Percentiles rank a stretch among this genome's conserved stretches.
Conservation (phyloP, 192 early-diverging fungal species). For the Phycomyces blakesleeanus region DNA sequence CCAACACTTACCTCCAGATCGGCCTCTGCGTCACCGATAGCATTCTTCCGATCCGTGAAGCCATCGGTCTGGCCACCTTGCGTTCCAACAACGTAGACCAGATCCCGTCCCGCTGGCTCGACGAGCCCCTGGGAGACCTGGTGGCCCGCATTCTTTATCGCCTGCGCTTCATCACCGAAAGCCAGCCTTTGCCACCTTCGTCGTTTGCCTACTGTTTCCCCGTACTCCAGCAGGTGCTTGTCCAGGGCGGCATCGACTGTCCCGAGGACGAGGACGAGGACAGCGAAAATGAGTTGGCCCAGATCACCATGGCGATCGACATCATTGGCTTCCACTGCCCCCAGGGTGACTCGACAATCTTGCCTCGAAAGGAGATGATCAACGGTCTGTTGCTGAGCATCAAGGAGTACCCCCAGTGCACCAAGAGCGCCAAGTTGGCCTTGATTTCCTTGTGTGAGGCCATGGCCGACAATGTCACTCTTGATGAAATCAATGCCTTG, state of each 20-base stretch:
- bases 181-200: slow-evolving; percentile 49
- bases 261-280: slow-evolving; percentile 37
- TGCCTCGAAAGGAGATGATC: slow-evolving; percentile 66
- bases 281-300: slow-evolving; percentile 52
- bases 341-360: slow-evolving; percentile 42
- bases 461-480: slow-evolving; percentile 43
- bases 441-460: slow-evolving; percentile 42
- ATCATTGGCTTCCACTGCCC: slow-evolving; percentile 60
- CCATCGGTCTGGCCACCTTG: slow-evolving; percentile 47
- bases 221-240: slow-evolving; percentile 59
- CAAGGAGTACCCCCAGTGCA: slow-evolving; percentile 55
- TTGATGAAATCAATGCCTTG: slow-evolving; percentile 53
- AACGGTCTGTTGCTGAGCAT: slow-evolving; percentile 58
- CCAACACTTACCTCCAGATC: slow-evolving; percentile 54
- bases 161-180: slow-evolving; percentile 58
- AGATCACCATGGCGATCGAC: slow-evolving; percentile 63
- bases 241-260: slow-evolving; percentile 58
- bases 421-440: slow-evolving; percentile 52
- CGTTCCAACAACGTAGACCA: slow-evolving; percentile 42
- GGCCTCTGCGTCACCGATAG: slow-evolving; percentile 40
- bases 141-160: slow-evolving; percentile 64
- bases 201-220: slow-evolving; percentile 68
- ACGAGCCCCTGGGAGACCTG: slow-evolving; percentile 45
- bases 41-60: slow-evolving; percentile 37
- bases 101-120: slow-evolving; percentile 45